phyloP scores from a whole-genome alignment of 345 rosid genomes.

The Balakata baccata region DNA sequence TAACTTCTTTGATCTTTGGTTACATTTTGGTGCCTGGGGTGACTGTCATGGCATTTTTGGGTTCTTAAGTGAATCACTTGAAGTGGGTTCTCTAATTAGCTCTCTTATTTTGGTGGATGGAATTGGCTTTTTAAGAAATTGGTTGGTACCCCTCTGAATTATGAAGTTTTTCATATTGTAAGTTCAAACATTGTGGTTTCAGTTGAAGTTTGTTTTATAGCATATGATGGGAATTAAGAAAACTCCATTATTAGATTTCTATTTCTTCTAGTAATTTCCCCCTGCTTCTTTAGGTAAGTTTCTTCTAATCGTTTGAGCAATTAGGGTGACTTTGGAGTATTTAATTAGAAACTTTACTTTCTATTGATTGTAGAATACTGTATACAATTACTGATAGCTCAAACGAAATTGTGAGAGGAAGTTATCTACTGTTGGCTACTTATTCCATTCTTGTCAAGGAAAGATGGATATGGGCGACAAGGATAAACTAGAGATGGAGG shows the following conservation, averaged over 20 bases:
- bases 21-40: conserved; percentile 12
- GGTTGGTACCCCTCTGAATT: conserved; percentile 4
- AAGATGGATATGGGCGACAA: conserved; percentile 64
- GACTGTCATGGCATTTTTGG: conserved; percentile 19
- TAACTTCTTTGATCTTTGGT: conserved; percentile 25
- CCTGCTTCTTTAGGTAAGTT: conserved; percentile 13
- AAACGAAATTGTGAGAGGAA: conserved; percentile 25
- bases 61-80: conserved; percentile 23
- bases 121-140: conserved; percentile 23
- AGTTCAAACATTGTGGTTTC: conserved; percentile 20
- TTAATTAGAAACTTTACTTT: conserved; percentile 22
- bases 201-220: conserved; percentile 15
- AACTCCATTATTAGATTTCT: conserved; percentile 19
- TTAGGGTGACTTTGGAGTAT: conserved; percentile 21
- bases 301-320: conserved; percentile 25
- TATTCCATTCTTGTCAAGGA: conserved; percentile 23
- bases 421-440: conserved; percentile 15
- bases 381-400: conserved; percentile 17
- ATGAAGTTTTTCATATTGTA: conserved; percentile 20
- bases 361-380: conserved; percentile 20
- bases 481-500: conserved; percentile 54
- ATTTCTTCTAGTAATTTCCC: conserved; percentile 15
- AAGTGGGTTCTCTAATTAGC: conserved; percentile 19
- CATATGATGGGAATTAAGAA: conserved; percentile 8
- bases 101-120: conserved; percentile 13